These are phyloP conservation scores for Dryas drummondii DNA, from an alignment of 306 rosid genomes.

Conservation along the genomic window DNA sequence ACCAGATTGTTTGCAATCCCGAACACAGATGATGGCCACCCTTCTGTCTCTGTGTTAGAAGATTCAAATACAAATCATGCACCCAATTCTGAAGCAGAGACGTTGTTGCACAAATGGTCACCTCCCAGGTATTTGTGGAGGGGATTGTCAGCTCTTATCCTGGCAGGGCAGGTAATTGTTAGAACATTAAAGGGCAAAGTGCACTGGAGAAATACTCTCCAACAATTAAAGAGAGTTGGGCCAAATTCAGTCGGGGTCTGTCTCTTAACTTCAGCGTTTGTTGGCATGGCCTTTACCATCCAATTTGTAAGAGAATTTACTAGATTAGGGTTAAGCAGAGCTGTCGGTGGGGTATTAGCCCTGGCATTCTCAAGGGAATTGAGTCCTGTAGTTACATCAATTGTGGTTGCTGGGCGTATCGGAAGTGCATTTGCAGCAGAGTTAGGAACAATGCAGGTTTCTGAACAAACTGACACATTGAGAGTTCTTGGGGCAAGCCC, in stretches of 20 bases:
- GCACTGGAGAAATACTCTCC: slow-evolving; percentile 89
- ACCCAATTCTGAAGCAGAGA: slow-evolving; percentile 33
- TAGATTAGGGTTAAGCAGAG: slow-evolving; percentile 83
- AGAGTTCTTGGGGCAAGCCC: slow-evolving; percentile 92
- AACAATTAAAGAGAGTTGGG: slow-evolving; percentile 90
- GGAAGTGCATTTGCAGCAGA: slow-evolving; percentile 99
- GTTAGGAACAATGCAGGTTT: slow-evolving; percentile 98
- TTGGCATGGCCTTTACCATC: slow-evolving; percentile 96
- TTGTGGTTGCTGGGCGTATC: slow-evolving; percentile 89
- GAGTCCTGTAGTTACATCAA: slow-evolving; percentile 90
- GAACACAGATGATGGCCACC: slow-evolving; percentile 53
- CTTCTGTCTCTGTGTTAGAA: slow-evolving; percentile 42
- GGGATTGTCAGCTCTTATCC: slow-evolving; percentile 71
- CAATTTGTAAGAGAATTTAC: slow-evolving; percentile 96
- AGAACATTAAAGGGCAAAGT: slow-evolving; percentile 69
- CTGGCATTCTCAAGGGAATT: slow-evolving; percentile 95
- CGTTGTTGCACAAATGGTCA: slow-evolving; percentile 64
- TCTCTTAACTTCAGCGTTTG: slow-evolving; percentile 87
- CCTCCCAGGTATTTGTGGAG: slow-evolving; percentile 91
- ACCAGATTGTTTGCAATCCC: slow-evolving; percentile 51
- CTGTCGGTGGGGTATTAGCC: slow-evolving; percentile 94
- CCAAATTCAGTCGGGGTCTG: slow-evolving; percentile 93
- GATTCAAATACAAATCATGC: slow-evolving; percentile 55
- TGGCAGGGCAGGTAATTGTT: slow-evolving; percentile 81
- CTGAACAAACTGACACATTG: slow-evolving; percentile 89